Percentiles rank a stretch among this genome's conserved stretches.
Conservation (phyloP, 2,329 filamentous ascomycete genomes). For the Colletotrichum brevisporum region DNA sequence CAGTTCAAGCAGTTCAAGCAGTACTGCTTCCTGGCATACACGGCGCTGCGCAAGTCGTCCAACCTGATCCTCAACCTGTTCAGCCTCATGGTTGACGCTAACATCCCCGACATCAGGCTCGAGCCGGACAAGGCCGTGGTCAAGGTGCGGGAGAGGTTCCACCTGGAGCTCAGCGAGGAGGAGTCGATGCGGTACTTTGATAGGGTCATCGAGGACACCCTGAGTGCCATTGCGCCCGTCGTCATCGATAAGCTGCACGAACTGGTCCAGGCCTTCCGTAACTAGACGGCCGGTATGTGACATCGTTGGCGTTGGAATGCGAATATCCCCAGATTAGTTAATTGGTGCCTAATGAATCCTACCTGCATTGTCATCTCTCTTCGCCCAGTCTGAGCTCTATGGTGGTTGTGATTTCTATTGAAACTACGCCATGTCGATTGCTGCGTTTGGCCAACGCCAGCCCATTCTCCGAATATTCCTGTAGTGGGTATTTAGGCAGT, state of each 20-base stretch:
- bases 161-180: constrained; percentile 91
- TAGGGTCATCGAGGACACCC: constrained; percentile 89
- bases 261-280: constrained; percentile 85
- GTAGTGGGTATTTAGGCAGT: no score
- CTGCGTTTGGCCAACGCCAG: no score
- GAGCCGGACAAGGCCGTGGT: constrained; percentile 94
- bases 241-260: constrained; percentile 97
- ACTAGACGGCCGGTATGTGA: constrained; percentile 2
- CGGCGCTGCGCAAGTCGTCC: constrained; percentile 88
- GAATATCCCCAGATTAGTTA: neutral
- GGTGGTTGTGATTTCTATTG: no score
- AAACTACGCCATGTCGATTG: no score
- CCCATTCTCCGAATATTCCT: no score
- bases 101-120: constrained; percentile 93
- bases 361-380: no score
- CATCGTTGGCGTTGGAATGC: neutral
- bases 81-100: constrained; percentile 96
- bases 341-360: no score
- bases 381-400: no score
- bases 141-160: constrained; percentile 95
- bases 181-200: constrained; percentile 92
- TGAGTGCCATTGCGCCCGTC: constrained; percentile 90
- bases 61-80: constrained; percentile 96
- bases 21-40: constrained; percentile 96
- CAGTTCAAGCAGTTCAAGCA: constrained; percentile 93